Evolutionary conservation across 2,329 filamentous ascomycete species (phyloP).

Genomic region (Phyllosticta citrichinensis): DNA sequence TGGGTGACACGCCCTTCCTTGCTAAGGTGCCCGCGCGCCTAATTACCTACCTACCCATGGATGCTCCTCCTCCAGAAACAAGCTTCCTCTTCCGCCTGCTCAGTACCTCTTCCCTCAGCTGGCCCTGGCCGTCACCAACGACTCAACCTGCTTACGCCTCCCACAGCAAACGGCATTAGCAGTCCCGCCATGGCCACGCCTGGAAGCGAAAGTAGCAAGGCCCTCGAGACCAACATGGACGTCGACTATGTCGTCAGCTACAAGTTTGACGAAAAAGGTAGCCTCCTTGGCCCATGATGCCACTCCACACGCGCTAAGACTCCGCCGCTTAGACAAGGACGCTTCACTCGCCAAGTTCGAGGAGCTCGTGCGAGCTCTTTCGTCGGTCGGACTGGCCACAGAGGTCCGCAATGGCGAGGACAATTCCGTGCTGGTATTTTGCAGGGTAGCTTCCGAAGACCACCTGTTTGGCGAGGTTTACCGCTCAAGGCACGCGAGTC

Average conservation of each 20-base stretch:
- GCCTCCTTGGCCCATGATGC: background rate
- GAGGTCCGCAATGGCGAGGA: slow-evolving; percentile 76
- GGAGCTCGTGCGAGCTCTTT: slow-evolving; percentile 64
- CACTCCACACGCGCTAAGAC: slow-evolving; percentile 12
- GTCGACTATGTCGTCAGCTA: slow-evolving; percentile 88
- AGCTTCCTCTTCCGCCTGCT: slow-evolving; percentile 7
- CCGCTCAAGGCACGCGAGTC: slow-evolving; percentile 52
- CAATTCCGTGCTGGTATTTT: slow-evolving; percentile 69
- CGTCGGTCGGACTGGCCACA: slow-evolving; percentile 69
- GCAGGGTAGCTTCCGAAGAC: slow-evolving; percentile 65
- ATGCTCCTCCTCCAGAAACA: background rate
- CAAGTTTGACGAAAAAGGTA: slow-evolving; percentile 59
- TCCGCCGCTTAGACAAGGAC: slow-evolving; percentile 44
- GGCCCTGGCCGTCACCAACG: background rate
- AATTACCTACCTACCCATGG: background rate
- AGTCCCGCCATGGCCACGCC: slow-evolving; percentile 8
- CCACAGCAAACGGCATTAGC: slow-evolving; percentile 1
- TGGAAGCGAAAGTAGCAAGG: slow-evolving; percentile 23
- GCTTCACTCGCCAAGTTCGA: slow-evolving; percentile 68
- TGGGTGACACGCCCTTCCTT: background rate
- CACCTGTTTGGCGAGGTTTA: slow-evolving; percentile 74
- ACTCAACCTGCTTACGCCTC: background rate
- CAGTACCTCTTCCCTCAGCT: slow-evolving; percentile 3
- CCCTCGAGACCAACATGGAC: slow-evolving; percentile 47
- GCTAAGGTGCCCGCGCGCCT: background rate